These are phyloP conservation scores for Phytophthora fragariaefolia DNA, from an alignment of 352 stramenopile species.

Conservation along the genomic window DNA sequence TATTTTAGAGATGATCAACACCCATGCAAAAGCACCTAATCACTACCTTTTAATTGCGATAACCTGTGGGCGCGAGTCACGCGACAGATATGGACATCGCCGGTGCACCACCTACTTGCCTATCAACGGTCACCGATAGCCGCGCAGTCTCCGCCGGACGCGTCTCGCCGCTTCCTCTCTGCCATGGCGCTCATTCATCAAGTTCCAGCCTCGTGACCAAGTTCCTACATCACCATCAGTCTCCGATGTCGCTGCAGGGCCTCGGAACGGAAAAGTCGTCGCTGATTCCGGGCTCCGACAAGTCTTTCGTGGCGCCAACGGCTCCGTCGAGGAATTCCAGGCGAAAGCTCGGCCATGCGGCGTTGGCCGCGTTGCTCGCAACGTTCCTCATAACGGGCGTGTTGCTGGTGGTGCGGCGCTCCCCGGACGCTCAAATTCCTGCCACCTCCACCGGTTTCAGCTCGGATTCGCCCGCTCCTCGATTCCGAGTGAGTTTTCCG, in stretches of 20 bases:
- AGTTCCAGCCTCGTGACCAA: conserved; percentile 19
- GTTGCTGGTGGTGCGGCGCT: conserved; percentile 11
- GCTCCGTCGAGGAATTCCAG: conserved; percentile 1
- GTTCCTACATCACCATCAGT: conserved; percentile 3
- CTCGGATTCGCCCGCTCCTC: conserved; percentile 18
- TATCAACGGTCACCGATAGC: conserved; percentile 19
- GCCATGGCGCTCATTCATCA: conserved; percentile 38
- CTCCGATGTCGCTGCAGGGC: conserved; percentile 30
- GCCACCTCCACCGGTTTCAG: conserved; percentile 5
- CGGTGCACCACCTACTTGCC: conserved; percentile 4
- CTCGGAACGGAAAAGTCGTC: conserved; percentile 26
- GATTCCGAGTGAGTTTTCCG: conserved; percentile 52
- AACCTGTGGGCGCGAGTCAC: conserved; percentile 5
- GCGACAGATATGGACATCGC: neutral
- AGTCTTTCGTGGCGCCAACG: conserved; percentile 4
- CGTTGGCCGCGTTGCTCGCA: conserved; percentile 13
- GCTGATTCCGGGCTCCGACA: conserved; percentile 17
- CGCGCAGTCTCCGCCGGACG: conserved; percentile 12
- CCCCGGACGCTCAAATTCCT: neutral
- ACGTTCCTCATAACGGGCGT: conserved; percentile 21
- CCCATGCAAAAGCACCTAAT: too few relatives aligned
- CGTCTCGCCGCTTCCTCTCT: conserved; percentile 29
- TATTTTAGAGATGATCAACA: too few relatives aligned
- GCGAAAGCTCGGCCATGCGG: conserved; percentile 11
- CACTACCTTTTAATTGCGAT: neutral